These are phyloP conservation scores for Cladosporium cucumerinum DNA, from an alignment of 2,329 filamentous ascomycete species.

Conservation along the genomic window DNA sequence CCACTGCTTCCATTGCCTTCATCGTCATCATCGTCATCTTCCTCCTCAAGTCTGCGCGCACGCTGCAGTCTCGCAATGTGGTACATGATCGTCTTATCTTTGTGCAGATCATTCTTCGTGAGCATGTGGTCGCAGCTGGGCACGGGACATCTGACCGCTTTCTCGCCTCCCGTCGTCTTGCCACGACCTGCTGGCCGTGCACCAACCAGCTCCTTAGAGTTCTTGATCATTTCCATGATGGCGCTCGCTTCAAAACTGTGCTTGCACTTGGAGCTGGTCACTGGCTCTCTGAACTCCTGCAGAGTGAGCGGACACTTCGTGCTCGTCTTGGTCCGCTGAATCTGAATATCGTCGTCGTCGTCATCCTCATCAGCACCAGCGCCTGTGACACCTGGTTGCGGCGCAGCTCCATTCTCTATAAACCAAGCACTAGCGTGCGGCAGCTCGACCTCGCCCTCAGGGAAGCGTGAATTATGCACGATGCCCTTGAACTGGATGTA, in stretches of 20 bases:
- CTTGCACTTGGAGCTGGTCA: slow-evolving; percentile 63
- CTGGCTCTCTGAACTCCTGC: slow-evolving; percentile 61
- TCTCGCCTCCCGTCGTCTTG: slow-evolving; percentile 24
- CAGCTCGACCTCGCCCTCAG: slow-evolving; percentile 51
- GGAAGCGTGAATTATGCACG: slow-evolving; percentile 59
- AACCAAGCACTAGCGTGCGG: slow-evolving; percentile 63
- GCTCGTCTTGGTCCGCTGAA: slow-evolving; percentile 61
- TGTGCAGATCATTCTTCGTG: slow-evolving; percentile 51
- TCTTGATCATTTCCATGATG: slow-evolving; percentile 54
- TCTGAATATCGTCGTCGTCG: slow-evolving; percentile 68
- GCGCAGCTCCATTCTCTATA: slow-evolving; percentile 45
- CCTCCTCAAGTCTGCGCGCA: slow-evolving; percentile 43
- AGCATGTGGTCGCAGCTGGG: slow-evolving; percentile 60
- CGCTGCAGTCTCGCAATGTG: slow-evolving; percentile 56
- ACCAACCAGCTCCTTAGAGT: slow-evolving; percentile 22
- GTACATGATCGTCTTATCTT: slow-evolving; percentile 56
- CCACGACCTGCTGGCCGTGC: slow-evolving; percentile 16
- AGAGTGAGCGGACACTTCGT: slow-evolving; percentile 69
- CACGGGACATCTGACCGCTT: slow-evolving; percentile 58
- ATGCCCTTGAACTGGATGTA: slow-evolving; percentile 60
- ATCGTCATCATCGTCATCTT: slow-evolving; percentile 42
- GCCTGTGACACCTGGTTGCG: slow-evolving; percentile 41
- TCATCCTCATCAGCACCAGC: slow-evolving; percentile 48
- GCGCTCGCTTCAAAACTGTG: slow-evolving; percentile 69
- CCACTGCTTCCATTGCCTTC: slow-evolving; percentile 29